Base-by-base conservation (phyloP, 345 rosid genomes). In the Corchorus capsularis region DNA sequence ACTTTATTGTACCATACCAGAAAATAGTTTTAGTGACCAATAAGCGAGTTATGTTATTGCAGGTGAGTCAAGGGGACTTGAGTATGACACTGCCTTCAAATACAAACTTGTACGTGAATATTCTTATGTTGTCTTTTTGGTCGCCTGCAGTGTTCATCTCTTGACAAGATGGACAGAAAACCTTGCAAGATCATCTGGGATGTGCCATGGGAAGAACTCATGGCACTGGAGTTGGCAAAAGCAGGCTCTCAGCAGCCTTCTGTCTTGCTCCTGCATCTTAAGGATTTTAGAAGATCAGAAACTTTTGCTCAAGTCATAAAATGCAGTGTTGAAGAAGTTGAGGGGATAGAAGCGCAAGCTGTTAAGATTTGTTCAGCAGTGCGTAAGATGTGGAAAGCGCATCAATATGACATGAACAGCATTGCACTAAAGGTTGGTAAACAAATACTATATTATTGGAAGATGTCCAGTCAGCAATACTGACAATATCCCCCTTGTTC, bases 171-270 rank as follows among this genome's bases (percentile, higher is more conserved):
- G 93, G 96, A 92, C 75, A 92, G 86, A 80, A 96, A 90, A 74
- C 93, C 99, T 81, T 87, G 91, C 83, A 96, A 93, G 88, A 92
- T 96, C 77, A 84, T 89, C 87, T 96, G 99, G 99, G 98, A 96
- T 82, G 94, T 96, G 77, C 91, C 96, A 17, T 96, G 98, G 98
- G 96, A 92, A 80, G 93, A 92, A 75, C 87, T 96, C 68, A 79
- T 96, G 96, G 86, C 99, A n/a, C 73, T 96, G 85, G 99, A 96
- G 81, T 86, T 96, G 88, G 97, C 97, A 64, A 96, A 92, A 87
- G 96, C 93, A 35, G 96, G 98, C 75, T 78, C 77, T 67, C 83
- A 63, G 52, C 88, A 79, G 77, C 97, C 99, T 81, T 93, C 99
- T 70, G 93, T 89, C 82, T 80, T 96, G 85, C 89, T 96, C 69